These are phyloP conservation scores for Aspergillus neotritici DNA, from an alignment of 2,329 filamentous ascomycete species.

Conservation along the genomic window DNA sequence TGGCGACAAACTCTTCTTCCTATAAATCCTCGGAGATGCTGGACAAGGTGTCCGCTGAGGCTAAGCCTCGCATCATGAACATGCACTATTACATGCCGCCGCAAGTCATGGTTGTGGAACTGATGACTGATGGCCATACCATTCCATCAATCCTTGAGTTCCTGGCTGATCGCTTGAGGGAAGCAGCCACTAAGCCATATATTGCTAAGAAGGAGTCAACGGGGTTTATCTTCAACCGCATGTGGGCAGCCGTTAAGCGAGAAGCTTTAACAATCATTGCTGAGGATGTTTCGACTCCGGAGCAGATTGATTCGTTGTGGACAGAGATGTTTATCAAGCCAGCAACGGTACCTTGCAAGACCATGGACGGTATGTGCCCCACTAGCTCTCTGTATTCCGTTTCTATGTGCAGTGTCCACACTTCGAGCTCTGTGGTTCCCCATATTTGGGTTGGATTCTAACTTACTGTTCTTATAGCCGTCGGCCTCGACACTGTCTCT, in stretches of 20 bases:
- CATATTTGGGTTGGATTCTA: no score
- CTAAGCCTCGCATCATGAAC: slow-evolving; percentile 42
- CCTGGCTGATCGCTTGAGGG: slow-evolving; percentile 36
- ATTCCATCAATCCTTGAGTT: slow-evolving; percentile 42
- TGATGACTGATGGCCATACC: slow-evolving; percentile 50
- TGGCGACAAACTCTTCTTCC: slow-evolving; percentile 49
- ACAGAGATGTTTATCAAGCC: slow-evolving; percentile 34
- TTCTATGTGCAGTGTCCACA: no score
- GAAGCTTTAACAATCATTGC: slow-evolving; percentile 47
- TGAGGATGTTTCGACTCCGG: slow-evolving; percentile 46
- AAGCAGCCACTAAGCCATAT: slow-evolving; percentile 41
- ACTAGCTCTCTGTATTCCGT: no score
- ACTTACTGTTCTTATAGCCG: slow-evolving; percentile 15
- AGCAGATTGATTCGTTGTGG: slow-evolving; percentile 49
- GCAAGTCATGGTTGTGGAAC: slow-evolving; percentile 42
- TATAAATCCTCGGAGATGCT: slow-evolving; percentile 50
- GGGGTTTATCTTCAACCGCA: slow-evolving; percentile 51
- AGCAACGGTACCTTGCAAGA: slow-evolving; percentile 29
- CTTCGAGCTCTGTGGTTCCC: no score
- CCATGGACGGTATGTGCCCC: slow-evolving; percentile 40
- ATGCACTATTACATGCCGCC: slow-evolving; percentile 52
- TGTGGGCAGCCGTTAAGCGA: slow-evolving; percentile 54
- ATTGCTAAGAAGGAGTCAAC: slow-evolving; percentile 47
- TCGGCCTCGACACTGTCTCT: slow-evolving; percentile 50
- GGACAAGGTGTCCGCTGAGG: slow-evolving; percentile 34